Conservation (phyloP, 306 rosid genomes). For the Prosopis cineraria region DNA sequence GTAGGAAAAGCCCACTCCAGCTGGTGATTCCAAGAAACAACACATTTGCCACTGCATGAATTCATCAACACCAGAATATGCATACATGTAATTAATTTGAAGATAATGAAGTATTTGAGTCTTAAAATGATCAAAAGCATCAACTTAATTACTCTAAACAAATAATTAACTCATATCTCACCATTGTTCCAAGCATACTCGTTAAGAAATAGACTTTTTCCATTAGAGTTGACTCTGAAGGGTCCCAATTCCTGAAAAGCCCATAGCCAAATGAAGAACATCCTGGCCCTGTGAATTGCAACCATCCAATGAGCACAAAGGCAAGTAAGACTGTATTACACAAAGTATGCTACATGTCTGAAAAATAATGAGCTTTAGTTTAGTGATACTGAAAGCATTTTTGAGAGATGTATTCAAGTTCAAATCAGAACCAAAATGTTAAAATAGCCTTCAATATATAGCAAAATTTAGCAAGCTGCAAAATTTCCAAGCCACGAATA, state of each 20-base stretch:
- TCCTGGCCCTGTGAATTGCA: slow-evolving; percentile 48
- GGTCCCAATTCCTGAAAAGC: slow-evolving; percentile 67
- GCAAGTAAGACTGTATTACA: no score
- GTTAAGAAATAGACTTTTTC: slow-evolving; percentile 47
- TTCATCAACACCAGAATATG: not conserved
- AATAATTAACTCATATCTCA: not conserved
- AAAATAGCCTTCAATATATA: no score
- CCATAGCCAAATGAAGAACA: slow-evolving; percentile 64
- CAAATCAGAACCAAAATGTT: no score
- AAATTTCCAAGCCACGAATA: no score
- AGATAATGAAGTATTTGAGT: not conserved
- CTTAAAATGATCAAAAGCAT: not conserved
- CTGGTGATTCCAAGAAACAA: slow-evolving; percentile 70
- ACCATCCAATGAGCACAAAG: not conserved
- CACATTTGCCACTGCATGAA: slow-evolving; percentile 55
- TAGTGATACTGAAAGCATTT: no score
- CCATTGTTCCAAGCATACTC: slow-evolving; percentile 53
- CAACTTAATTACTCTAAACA: not conserved
- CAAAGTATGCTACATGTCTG: no score
- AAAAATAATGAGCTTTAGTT: no score
- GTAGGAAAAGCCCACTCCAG: slow-evolving; percentile 69
- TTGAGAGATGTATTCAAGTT: no score
- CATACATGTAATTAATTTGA: not conserved
- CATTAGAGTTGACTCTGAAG: slow-evolving; percentile 50
- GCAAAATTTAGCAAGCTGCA: no score